Evolutionary conservation across 2,329 filamentous ascomycete species (phyloP), one percentile per base, ranked within the genome.

Genomic region (Rhynchosporium agropyri): DNA sequence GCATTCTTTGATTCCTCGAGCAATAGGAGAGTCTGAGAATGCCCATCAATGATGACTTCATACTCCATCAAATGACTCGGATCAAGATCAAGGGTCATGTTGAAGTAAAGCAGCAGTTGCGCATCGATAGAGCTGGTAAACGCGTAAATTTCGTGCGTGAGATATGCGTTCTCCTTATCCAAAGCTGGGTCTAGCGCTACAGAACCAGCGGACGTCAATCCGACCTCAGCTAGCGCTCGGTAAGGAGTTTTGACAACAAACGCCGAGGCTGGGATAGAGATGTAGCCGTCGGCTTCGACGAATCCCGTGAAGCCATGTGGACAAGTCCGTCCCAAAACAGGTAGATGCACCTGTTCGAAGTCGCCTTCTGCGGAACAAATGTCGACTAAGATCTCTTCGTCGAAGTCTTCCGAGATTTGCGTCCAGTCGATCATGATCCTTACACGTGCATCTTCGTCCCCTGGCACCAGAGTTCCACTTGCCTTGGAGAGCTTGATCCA

Each of bases 71-170:
- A 80, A 15, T 76, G 75, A n/a, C 73, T 67, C 54, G 83, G 80
- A 36, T 80, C 81, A 60, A 56, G 28, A 31, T 64, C 58, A 8
- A 63, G 62, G 13, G 62, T 60, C 62, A 63, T 63, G 45, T 56
- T 63, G 53, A 63, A 63, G 36, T 63, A 60, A 12, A 63, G 58
- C 2, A 56, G n/a, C n/a, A 63, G 20, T 15, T 53, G 46, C 3
- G 50, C 45, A 20, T 45, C 42, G 38, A 13, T 67, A 13, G 50
- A 26, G 7, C 54, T 36, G 33, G 72, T 72, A 63, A 80, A 79
- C 55, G 79, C 81, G 74, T 85, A 88, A 61, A 88, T 68, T 57
- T 81, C 77, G 71, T 87, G 89, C 63, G 84, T 81, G 15, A 88
- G 77, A n/a, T 79, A 80, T 1, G 84, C 83, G 4, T 56, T 40